Percentiles rank a stretch among this genome's conserved stretches.
Evolutionary conservation across 345 rosid species (phyloP).

Genomic region (Populus deltoides): DNA sequence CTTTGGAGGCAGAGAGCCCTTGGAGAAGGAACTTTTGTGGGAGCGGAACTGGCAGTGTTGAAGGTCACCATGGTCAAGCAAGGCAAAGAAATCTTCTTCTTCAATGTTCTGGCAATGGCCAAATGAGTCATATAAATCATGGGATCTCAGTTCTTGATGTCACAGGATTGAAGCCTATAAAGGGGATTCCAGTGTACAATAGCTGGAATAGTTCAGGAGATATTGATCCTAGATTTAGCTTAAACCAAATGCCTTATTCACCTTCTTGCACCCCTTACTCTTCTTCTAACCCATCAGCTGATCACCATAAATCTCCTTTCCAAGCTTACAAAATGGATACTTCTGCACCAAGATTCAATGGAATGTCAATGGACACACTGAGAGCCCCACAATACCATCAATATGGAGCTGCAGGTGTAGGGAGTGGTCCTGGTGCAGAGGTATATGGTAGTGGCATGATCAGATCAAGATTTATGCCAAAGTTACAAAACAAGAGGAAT

Average conservation of each 20-base stretch:
- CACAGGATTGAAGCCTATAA: constrained; percentile 37
- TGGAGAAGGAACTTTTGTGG: constrained; percentile 8
- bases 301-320: background rate
- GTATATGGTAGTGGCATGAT: constrained; percentile 23
- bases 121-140: constrained; percentile 15
- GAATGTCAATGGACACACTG: background rate
- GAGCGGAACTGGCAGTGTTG: background rate
- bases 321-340: constrained; percentile 6
- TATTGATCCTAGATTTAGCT: constrained; percentile 25
- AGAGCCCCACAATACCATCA: background rate
- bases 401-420: background rate
- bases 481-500: constrained; percentile 48
- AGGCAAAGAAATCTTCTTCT: constrained; percentile 8
- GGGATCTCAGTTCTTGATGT: constrained; percentile 34
- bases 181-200: constrained; percentile 47
- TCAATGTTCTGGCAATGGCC: background rate
- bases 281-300: background rate
- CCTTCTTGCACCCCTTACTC: constrained; percentile 14
- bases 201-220: constrained; percentile 11
- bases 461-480: constrained; percentile 54
- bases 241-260: constrained; percentile 17
- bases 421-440: constrained; percentile 8
- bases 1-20: constrained; percentile 25
- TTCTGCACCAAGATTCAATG: background rate
- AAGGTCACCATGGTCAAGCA: background rate